Percentiles rank a stretch among this genome's conserved stretches.
phyloP scores from a whole-genome alignment of 2,329 filamentous ascomycete genomes.

The Mycosphaerella sp. region DNA sequence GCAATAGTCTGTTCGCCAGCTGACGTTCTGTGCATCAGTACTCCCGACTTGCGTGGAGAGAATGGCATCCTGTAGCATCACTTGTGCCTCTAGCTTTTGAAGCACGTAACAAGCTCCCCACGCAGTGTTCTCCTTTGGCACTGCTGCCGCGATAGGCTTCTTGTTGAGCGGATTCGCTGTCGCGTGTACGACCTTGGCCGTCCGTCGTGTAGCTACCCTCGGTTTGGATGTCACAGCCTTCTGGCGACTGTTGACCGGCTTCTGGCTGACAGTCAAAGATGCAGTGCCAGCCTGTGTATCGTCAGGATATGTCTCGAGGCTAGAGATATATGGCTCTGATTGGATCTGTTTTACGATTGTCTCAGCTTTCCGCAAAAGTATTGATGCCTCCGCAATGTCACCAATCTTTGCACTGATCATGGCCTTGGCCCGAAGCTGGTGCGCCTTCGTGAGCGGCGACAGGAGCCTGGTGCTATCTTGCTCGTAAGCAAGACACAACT shows the following conservation, averaged over 20 bases:
- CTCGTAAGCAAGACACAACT: constrained; percentile 24
- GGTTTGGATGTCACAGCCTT: neutral
- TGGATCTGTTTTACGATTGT: constrained; percentile 6
- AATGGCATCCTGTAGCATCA: constrained; percentile 10
- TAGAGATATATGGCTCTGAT: constrained; percentile 4
- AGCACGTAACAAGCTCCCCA: constrained; percentile 13
- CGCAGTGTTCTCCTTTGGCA: neutral
- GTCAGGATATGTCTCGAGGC: neutral
- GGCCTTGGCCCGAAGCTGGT: constrained; percentile 22
- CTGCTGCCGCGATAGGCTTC: neutral
- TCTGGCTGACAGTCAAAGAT: neutral
- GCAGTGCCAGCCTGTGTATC: neutral
- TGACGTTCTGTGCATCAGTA: neutral
- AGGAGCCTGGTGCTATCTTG: neutral
- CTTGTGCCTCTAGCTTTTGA: constrained; percentile 9
- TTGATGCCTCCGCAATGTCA: constrained; percentile 19
- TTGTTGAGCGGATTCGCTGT: neutral
- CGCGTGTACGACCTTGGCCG: neutral
- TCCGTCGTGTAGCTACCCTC: neutral
- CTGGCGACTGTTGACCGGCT: neutral
- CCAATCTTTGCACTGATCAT: constrained; percentile 19
- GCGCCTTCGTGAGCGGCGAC: constrained; percentile 14
- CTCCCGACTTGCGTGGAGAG: constrained; percentile 8
- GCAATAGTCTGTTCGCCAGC: constrained; percentile 2
- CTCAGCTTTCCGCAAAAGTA: constrained; percentile 20